A percentile compares a stretch with the other conserved stretches of the same genome.
These are phyloP conservation scores for Colletotrichum sp. DNA, from an alignment of 2,329 filamentous ascomycete species.

Conservation along the genomic window DNA sequence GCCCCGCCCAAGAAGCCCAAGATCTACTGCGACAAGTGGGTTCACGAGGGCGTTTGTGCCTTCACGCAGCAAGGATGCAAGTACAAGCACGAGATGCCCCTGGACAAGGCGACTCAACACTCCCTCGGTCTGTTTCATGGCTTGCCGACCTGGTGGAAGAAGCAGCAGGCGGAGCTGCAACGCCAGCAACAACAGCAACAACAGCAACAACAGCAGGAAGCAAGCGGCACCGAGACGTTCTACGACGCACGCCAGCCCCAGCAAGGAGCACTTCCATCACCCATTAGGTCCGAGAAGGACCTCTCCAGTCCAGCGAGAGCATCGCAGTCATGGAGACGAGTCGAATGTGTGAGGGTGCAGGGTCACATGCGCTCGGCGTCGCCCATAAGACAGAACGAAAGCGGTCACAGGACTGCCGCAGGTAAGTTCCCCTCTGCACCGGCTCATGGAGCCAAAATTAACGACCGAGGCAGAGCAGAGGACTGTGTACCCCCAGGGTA, in stretches of 20 bases:
- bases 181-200: constrained; percentile 11
- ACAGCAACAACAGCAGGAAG: background rate
- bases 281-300: background rate
- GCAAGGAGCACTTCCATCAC: background rate
- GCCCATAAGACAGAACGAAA: background rate
- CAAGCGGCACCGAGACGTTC: background rate
- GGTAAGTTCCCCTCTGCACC: background rate
- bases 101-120: constrained; percentile 66
- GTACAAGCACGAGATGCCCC: constrained; percentile 91
- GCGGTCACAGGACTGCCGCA: background rate
- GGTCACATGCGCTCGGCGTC: background rate
- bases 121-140: constrained; percentile 74
- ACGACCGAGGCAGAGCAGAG: background rate
- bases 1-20: constrained; percentile 59
- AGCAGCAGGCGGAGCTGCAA: constrained; percentile 51
- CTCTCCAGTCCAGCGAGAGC: background rate
- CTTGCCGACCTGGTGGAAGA: constrained; percentile 64
- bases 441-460: background rate
- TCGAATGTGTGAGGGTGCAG: background rate
- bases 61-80: constrained; percentile 86
- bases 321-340: constrained; percentile 9
- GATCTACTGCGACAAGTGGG: constrained; percentile 88
- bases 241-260: background rate
- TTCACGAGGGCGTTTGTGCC: constrained; percentile 82
- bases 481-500: background rate